Base-by-base conservation (phyloP, 192 early-diverging fungal genomes). In the Gaertneriomyces sp. region DNA sequence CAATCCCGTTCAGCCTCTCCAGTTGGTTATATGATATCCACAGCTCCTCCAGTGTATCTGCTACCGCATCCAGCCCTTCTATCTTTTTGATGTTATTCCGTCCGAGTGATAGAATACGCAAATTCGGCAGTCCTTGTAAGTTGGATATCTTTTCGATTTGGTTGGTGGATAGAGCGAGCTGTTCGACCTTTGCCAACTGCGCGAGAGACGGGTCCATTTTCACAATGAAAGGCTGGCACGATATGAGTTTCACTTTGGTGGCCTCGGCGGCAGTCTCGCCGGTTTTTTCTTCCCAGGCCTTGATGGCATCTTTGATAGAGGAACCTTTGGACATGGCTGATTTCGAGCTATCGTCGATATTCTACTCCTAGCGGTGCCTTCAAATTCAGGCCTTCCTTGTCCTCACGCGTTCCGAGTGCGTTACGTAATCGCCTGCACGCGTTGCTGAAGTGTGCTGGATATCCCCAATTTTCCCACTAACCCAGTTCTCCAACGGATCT, bases 11-110 rank as follows among this genome's bases (percentile, higher is more conserved):
- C 42, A 84, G 63, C 25, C 73, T 44, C 61, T 84, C 82, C 45
- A 84, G 68, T 47, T 70, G 60, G 73, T 84, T 84, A 69, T 84
- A 84, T 1, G 68, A 72, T 45, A 83, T 71, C 82, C 82, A 84
- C 33, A 84, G 72, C 68, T 84, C 82, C 61, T 84, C 78, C 7
- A 84, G 66, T 14, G 80, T 84, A 25, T 82, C 82, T 8, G 78
- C 70, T 2, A 84, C 80, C 2, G 82, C 75, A 16, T 82, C 82
- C 7, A 84, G 68, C 2, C 82, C 82, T 62, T 82, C 80, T 60
- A 84, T 82, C 63, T 82, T 83, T 59, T 84, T 84, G 53, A 84
- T 77, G 43, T 33, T 46, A 60, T 84, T 84, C 16, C 82, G 67
- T 2, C 82, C 80, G 43, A 84, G 73, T 1, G 79, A 81, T 14